Evolutionary conservation across 2,329 filamentous ascomycete genomes (phyloP).

Genomic region (Colletotrichum lindemuthianum): DNA sequence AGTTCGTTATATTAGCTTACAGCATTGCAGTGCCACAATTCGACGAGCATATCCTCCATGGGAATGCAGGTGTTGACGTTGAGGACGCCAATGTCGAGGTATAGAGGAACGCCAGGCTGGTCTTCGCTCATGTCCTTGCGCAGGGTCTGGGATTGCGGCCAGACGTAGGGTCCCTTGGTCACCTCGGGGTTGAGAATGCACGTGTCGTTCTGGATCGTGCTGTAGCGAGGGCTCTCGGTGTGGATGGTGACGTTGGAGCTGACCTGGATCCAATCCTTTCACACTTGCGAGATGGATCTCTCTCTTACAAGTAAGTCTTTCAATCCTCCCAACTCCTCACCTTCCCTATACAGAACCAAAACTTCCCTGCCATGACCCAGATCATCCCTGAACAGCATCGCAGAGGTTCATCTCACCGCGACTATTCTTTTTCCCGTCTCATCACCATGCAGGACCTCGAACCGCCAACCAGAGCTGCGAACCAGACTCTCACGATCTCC

Average conservation of each 20-base stretch:
- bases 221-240: conserved; percentile 28
- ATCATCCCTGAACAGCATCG: conserved; percentile 7
- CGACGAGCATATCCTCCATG: conserved; percentile 22
- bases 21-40: conserved; percentile 32
- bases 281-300: neutral
- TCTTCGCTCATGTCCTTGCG: conserved; percentile 57
- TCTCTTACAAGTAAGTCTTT: conserved; percentile 23
- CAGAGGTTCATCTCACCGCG: conserved; percentile 21
- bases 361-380: conserved; percentile 3
- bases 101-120: conserved; percentile 53
- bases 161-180: conserved; percentile 40
- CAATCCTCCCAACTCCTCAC: neutral
- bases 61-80: conserved; percentile 38
- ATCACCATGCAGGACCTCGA: conserved; percentile 13
- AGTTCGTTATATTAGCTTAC: neutral
- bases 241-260: conserved; percentile 21
- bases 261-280: neutral
- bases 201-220: conserved; percentile 39
- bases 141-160: conserved; percentile 53
- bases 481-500: conserved; percentile 12
- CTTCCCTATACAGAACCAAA: conserved; percentile 4
- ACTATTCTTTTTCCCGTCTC: conserved; percentile 12
- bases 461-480: conserved; percentile 16
- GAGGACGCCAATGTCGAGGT: conserved; percentile 41
- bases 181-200: conserved; percentile 28